Evolutionary conservation across 352 stramenopile species (phyloP).

Genomic region (Pythium dissimile): DNA sequence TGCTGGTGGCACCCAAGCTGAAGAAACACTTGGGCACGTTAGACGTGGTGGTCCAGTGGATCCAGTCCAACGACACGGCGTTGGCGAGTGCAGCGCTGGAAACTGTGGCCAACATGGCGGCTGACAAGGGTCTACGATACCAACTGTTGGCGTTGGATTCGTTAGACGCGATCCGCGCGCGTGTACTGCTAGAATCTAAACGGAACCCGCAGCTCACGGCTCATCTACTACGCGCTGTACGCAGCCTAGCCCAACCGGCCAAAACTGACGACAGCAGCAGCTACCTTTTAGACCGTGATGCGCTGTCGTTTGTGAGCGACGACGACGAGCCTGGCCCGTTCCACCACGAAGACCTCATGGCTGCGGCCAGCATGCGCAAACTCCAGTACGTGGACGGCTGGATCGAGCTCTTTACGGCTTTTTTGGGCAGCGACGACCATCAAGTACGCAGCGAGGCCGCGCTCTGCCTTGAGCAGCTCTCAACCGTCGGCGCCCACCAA

Average conservation of each 20-base stretch:
- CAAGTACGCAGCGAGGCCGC: slow-evolving; percentile 46
- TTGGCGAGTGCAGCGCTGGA: slow-evolving; percentile 37
- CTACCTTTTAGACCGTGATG: slow-evolving; percentile 38
- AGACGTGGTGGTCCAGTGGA: slow-evolving; percentile 42
- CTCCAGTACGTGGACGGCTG: slow-evolving; percentile 66
- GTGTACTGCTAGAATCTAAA: slow-evolving; percentile 27
- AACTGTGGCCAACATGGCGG: slow-evolving; percentile 40
- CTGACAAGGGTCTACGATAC: slow-evolving; percentile 28
- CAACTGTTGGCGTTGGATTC: slow-evolving; percentile 36
- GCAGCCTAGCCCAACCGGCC: slow-evolving; percentile 32
- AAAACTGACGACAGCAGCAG: slow-evolving; percentile 24
- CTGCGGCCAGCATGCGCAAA: slow-evolving; percentile 32
- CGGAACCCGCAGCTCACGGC: slow-evolving; percentile 40
- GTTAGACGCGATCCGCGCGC: slow-evolving; percentile 39
- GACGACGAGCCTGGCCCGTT: slow-evolving; percentile 46
- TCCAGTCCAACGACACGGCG: slow-evolving; percentile 27
- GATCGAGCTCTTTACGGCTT: slow-evolving; percentile 76
- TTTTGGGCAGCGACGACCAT: slow-evolving; percentile 46
- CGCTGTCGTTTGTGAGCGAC: slow-evolving; percentile 57
- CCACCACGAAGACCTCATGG: slow-evolving; percentile 57
- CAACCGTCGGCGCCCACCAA: slow-evolving; percentile 34
- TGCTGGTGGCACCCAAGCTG: slow-evolving; percentile 21
- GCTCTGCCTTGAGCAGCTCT: slow-evolving; percentile 57
- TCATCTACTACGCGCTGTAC: slow-evolving; percentile 51
- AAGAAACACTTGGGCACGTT: slow-evolving; percentile 20